Base-by-base conservation (phyloP, 768 basidiomycete species). In the Rhizopogon vinicolor region DNA sequence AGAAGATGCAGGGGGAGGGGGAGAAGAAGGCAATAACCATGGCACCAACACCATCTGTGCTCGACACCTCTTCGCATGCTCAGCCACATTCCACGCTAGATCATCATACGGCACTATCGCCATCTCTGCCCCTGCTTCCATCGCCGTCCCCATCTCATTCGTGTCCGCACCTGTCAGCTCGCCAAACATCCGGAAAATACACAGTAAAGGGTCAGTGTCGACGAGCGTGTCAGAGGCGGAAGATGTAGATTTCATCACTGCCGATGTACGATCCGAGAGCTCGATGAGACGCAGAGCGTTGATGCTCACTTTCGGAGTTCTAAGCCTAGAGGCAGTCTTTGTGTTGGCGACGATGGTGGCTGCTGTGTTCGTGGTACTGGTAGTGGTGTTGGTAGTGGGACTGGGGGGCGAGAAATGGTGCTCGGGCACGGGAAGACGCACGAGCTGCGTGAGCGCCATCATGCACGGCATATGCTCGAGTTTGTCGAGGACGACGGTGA, bases 251-350 rank as follows among this genome's bases (percentile, higher is more conserved):
- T 78, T 80, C 79, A 88, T 84, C 62, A 87, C 79, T 1, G 81
- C 81, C 8, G 79, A 82, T 1, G 82, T 81, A 31, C 87, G 80
- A 54, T 86, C 85, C 0, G 85, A 83, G 22, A 87, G 75, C 68
- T 97, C 94, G 58, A 98, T 87, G 14, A 98, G 79, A 6, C 94
- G 86, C 7, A 98, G 76, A 0, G 93, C 93, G 49, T 89, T 84
- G 5, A 88, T 66, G n/a, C 68, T 69, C 22, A 88, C 67, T n/a
- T 63, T 61, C 7, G 65, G 63, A 16, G 54, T 40, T 29, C 58
- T 66, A 2, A 51, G 8, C 16, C 44, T 54, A 33, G 31, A 9
- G 8, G 0, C 25, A 5, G 12, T 22, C 22, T 8, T 22, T 19
- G 29, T 28, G 19, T 33, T 31, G 12, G 31, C 31, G 13, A 12